phyloP scores from a whole-genome alignment of 2,329 filamentous ascomycete genomes.

The Talaromyces sp. region DNA sequence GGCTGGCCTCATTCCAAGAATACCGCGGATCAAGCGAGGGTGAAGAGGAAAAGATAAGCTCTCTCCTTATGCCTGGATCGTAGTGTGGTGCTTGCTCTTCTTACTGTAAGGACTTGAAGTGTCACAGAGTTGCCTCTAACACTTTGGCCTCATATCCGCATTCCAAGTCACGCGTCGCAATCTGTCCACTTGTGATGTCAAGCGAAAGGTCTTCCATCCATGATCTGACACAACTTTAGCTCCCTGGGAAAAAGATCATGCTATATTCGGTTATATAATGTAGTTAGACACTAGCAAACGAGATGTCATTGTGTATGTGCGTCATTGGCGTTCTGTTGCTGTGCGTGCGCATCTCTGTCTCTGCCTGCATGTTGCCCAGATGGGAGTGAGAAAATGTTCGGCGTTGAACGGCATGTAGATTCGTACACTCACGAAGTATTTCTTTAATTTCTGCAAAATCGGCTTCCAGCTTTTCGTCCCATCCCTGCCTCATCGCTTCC shows the following conservation, averaged over 20 bases:
- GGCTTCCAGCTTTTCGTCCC: slow-evolving; percentile 7
- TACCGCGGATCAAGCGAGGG: not conserved
- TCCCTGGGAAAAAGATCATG: not conserved
- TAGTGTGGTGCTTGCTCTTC: not conserved
- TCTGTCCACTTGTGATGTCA: not conserved
- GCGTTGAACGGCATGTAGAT: too few relatives aligned
- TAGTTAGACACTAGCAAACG: not conserved
- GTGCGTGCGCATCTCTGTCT: not conserved
- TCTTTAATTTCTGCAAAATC: slow-evolving; percentile 12
- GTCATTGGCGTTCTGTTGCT: not conserved
- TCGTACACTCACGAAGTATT: slow-evolving; percentile 10
- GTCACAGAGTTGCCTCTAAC: not conserved
- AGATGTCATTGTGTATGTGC: slow-evolving; percentile 4
- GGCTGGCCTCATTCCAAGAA: not conserved
- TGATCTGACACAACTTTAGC: not conserved
- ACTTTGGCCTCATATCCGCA: not conserved
- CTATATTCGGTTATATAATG: not conserved
- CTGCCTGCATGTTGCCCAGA: not conserved
- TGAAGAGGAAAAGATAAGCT: not conserved
- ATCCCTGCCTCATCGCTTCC: slow-evolving; percentile 7
- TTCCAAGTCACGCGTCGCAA: not conserved
- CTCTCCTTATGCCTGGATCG: not conserved
- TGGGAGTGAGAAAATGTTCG: not conserved
- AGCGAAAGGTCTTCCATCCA: not conserved
- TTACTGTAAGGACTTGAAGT: not conserved